Base-by-base conservation (phyloP, 2,329 filamentous ascomycete species). In the Podosphaera fusca region DNA sequence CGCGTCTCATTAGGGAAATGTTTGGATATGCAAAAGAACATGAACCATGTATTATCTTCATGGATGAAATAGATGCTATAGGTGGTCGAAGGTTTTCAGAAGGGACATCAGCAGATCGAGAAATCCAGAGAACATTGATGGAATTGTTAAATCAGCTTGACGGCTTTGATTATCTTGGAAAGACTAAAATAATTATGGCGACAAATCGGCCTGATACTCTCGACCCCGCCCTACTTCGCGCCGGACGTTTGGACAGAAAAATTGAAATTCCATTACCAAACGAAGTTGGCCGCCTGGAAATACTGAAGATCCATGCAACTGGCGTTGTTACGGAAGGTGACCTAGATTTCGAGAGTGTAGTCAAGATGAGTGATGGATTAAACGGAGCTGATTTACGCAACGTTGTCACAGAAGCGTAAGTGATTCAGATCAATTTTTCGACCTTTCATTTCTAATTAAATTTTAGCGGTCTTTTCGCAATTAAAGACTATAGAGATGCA, bases 101-200 rank as follows among this genome's bases (percentile, higher is more conserved):
- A 70, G 92, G 94, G 64, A 98, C 92, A 55, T 95, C 88, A 59
- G 92, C 92, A 55, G 92, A 98, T 74, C 84, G 94, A 67, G 92
- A 98, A 71, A 98, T 98, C 64, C 92, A 98, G 73, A 84, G 92
- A 67, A 98, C 92, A 40, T 75, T 98, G 59, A 98, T 98, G 92
- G 92, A 98, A 71, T 78, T 98, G 57, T 83, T 98, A 61, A 98
- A 98, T 72, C 92, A 98, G 71, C 81, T 98, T 56, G 92, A 98
- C 69, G 92, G 94, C 63, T 98, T 98, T 74, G 92, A 98, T 73
- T 98, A 98, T 73, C 78, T 98, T 42, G 92, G 94, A 64, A 95
- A 98, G 77, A 98, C 92, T 57, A 98, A 98, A 76, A 98, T 98
- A 69, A 98, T 98, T 74, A 98, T 98, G 94, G 92, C 89, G 42